Conservation (phyloP, 2,329 filamentous ascomycete species). For the Phaeosphaeriaceae sp. region DNA sequence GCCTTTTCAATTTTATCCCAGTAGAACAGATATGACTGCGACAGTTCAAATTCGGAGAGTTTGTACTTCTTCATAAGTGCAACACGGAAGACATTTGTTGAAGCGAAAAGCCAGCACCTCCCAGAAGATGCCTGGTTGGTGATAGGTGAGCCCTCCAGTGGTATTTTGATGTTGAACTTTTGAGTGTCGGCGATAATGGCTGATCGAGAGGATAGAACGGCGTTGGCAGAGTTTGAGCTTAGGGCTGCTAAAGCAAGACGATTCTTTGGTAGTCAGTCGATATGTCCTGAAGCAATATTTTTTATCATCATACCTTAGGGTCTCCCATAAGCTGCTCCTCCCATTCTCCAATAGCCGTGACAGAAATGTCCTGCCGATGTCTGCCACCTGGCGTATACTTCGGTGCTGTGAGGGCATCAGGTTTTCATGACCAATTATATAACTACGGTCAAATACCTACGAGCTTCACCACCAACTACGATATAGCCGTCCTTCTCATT, state of each 20-base stretch:
- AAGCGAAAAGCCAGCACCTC: conserved; percentile 90
- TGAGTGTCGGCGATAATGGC: conserved; percentile 74
- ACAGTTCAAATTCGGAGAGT: conserved; percentile 81
- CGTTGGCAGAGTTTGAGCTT: conserved; percentile 68
- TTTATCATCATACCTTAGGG: conserved; percentile 61
- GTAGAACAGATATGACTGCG: conserved; percentile 86
- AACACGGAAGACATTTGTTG: conserved; percentile 91
- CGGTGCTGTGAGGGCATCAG: conserved; percentile 25
- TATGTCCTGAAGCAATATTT: not conserved
- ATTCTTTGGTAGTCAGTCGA: conserved; percentile 50
- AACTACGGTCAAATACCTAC: conserved; percentile 19
- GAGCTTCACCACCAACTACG: conserved; percentile 57
- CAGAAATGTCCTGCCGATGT: conserved; percentile 53
- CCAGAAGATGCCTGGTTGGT: conserved; percentile 85
- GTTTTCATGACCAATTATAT: not conserved
- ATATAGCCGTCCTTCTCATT: conserved; percentile 62
- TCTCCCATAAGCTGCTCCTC: conserved; percentile 67
- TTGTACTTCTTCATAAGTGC: conserved; percentile 84
- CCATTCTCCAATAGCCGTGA: conserved; percentile 63
- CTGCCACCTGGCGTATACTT: conserved; percentile 34
- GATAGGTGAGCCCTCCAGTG: conserved; percentile 79
- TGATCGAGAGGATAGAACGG: conserved; percentile 69
- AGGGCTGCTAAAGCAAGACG: conserved; percentile 79
- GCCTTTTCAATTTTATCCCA: conserved; percentile 94
- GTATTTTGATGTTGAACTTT: conserved; percentile 82